Conservation (phyloP, 768 basidiomycete genomes). For the Kondoa subrosea region DNA sequence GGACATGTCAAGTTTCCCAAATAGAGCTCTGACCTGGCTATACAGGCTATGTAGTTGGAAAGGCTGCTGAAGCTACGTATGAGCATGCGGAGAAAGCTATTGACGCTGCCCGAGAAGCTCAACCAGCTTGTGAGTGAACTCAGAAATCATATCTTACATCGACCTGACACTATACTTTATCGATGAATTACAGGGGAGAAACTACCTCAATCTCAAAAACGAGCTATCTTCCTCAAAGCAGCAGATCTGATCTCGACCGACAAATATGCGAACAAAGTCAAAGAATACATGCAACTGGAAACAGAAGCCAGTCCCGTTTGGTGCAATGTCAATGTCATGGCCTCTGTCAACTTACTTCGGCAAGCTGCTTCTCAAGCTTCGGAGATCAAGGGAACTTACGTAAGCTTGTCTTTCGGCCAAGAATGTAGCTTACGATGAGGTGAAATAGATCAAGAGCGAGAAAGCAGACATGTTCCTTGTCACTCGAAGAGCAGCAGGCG, state of each 20-base stretch:
- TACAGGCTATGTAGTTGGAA: not conserved
- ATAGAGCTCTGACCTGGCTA: no score
- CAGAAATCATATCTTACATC: no score
- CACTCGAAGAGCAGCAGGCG: conserved; percentile 39
- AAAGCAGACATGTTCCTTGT: conserved; percentile 36
- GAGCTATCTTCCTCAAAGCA: conserved; percentile 40
- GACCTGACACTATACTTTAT: no score
- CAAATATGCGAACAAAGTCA: conserved; percentile 34
- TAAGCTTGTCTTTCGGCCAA: not conserved
- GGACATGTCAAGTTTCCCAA: no score
- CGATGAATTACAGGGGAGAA: no score
- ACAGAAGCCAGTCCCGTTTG: conserved; percentile 31
- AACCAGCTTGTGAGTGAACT: not conserved
- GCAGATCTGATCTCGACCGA: conserved; percentile 39
- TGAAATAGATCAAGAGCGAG: not conserved
- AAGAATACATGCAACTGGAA: conserved; percentile 34
- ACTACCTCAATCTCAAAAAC: conserved; percentile 21
- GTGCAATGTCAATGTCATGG: conserved; percentile 28
- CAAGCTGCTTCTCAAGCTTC: conserved; percentile 32
- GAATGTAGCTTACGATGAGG: not conserved
- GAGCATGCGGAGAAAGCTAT: not conserved
- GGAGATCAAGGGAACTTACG: conserved; percentile 36
- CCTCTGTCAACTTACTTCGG: conserved; percentile 27
- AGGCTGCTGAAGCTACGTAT: not conserved
- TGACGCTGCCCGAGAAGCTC: not conserved